Evolutionary conservation across 176 grass and related monocot genomes (phyloP).

Genomic region (sorghum (Sorghum bicolor)): DNA sequence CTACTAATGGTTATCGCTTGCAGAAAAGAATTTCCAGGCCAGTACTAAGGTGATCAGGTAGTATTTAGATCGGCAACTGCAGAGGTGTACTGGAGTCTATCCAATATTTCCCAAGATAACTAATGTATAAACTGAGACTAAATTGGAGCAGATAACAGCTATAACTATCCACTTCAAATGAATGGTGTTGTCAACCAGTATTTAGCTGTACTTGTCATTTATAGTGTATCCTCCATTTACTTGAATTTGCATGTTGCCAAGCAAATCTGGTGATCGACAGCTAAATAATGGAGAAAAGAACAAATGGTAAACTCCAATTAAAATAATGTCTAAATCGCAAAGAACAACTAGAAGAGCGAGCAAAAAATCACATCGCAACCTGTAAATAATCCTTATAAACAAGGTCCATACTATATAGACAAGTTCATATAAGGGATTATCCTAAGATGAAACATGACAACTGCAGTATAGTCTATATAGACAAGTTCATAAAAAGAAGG

Average conservation of each 20-base stretch:
- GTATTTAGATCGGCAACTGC: neutral
- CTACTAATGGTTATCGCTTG: neutral
- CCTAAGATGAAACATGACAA: neutral
- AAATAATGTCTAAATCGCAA: neutral
- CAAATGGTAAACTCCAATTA: neutral
- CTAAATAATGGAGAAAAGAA: neutral
- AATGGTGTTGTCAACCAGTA: neutral
- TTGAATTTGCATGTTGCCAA: conserved; percentile 4
- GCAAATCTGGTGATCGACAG: neutral
- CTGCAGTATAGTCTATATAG: neutral
- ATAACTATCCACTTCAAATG: neutral
- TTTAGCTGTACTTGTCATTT: neutral
- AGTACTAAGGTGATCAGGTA: neutral
- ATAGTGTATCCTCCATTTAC: conserved; percentile 7
- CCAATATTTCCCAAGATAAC: neutral
- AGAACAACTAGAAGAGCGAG: conserved; percentile 5
- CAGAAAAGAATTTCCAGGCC: neutral
- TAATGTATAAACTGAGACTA: neutral
- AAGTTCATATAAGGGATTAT: neutral
- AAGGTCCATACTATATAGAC: neutral
- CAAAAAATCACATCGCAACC: neutral
- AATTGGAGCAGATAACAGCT: conserved; percentile 5
- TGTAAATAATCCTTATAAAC: conserved; percentile 6
- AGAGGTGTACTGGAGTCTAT: neutral
- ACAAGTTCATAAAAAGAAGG: neutral